Evolutionary conservation across 768 basidiomycete genomes (phyloP).

Genomic region (Albatrellus ellisii): DNA sequence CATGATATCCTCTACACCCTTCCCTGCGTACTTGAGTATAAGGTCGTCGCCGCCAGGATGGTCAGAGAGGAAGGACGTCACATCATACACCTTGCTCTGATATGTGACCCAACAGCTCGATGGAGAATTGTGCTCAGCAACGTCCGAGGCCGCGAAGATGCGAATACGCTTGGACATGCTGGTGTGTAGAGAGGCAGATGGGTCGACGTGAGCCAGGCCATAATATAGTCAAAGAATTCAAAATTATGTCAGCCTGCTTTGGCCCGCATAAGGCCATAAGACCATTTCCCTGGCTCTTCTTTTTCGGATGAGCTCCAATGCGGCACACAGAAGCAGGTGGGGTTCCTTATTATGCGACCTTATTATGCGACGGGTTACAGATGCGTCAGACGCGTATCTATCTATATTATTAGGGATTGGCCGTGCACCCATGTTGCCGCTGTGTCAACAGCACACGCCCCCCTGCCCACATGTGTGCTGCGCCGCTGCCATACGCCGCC

Average conservation of each 20-base stretch:
- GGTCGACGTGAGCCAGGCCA: background rate
- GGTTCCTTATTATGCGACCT: no score
- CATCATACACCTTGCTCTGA: constrained; percentile 79
- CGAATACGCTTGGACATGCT: constrained; percentile 51
- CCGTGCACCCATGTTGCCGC: no score
- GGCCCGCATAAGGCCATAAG: background rate
- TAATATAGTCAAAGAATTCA: background rate
- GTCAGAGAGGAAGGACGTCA: constrained; percentile 72
- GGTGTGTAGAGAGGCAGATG: constrained; percentile 12
- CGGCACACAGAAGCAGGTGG: no score
- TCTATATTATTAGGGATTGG: no score
- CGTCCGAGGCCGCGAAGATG: constrained; percentile 67
- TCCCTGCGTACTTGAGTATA: constrained; percentile 71
- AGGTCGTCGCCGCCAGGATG: constrained; percentile 95
- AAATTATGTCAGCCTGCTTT: background rate
- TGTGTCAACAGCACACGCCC: no score
- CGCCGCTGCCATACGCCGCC: no score
- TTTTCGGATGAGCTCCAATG: no score
- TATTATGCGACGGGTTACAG: no score
- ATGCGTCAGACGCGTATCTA: no score
- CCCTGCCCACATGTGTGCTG: no score
- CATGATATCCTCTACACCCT: constrained; percentile 76
- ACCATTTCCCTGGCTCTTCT: background rate
- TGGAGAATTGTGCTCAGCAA: constrained; percentile 44
- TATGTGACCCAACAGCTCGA: constrained; percentile 75